Evolutionary conservation across 1,139 yeast species (phyloP).

Genomic region (Kluyveromyces sp.): DNA sequence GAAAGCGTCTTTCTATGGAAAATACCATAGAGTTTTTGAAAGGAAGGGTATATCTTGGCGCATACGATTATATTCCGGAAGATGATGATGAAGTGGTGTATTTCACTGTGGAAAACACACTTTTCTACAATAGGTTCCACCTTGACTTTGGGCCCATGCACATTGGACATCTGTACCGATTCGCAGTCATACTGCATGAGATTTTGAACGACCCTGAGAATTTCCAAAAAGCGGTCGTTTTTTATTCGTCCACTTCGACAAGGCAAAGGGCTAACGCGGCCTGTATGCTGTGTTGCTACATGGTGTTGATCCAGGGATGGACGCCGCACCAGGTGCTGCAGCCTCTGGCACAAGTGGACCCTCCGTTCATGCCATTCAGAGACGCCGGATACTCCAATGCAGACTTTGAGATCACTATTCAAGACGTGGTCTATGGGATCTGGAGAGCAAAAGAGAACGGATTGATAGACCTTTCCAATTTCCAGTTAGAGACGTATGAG

Average conservation of each 20-base stretch:
- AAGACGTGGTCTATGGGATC: conserved; percentile 89
- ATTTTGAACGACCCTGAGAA: conserved; percentile 79
- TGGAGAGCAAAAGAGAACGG: conserved; percentile 98
- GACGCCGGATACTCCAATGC: conserved; percentile 97
- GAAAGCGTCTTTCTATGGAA: conserved; percentile 28
- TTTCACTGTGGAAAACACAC: conserved; percentile 86
- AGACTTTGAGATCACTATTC: conserved; percentile 87
- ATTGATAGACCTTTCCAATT: conserved; percentile 77
- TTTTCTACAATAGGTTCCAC: conserved; percentile 89
- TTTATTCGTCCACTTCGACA: conserved; percentile 76
- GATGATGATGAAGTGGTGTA: conserved; percentile 73
- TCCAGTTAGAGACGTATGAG: conserved; percentile 89
- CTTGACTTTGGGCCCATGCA: conserved; percentile 95
- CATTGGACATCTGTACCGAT: conserved; percentile 85
- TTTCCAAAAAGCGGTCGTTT: conserved; percentile 82
- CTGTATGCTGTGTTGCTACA: conserved; percentile 85
- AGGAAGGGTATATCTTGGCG: conserved; percentile 87
- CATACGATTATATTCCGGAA: conserved; percentile 71
- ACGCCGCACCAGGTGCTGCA: conserved; percentile 96
- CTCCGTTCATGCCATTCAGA: conserved; percentile 90
- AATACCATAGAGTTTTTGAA: conserved; percentile 33
- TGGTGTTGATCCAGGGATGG: conserved; percentile 95
- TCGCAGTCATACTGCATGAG: conserved; percentile 90
- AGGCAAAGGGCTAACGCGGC: conserved; percentile 90
- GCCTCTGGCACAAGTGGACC: conserved; percentile 86